Conservation (phyloP, 257 asterid species). For the Plantago ovata region DNA sequence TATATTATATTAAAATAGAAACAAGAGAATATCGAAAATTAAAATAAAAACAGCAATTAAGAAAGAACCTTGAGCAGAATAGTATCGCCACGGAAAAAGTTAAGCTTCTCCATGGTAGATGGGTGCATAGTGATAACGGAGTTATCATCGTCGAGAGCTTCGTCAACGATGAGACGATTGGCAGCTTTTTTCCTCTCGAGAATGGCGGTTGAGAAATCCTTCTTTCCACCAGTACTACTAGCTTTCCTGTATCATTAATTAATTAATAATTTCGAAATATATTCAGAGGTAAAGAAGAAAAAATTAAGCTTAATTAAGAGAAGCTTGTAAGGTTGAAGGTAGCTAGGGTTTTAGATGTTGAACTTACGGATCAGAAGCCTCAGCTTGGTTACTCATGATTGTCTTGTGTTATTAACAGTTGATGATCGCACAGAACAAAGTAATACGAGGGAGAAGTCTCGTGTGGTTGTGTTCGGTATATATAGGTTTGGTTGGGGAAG, state of each 20-base stretch:
- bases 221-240: constrained; percentile 38
- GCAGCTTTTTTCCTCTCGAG: constrained; percentile 84
- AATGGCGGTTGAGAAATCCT: constrained; percentile 82
- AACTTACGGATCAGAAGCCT: constrained; percentile 79
- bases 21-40: too few relatives aligned
- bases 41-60: background rate
- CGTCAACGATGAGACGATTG: constrained; percentile 81
- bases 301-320: background rate
- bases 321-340: constrained; percentile 7
- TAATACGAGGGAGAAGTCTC: too few relatives aligned
- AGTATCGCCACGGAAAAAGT: constrained; percentile 83
- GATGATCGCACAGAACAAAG: too few relatives aligned
- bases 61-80: constrained; percentile 57
- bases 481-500: too few relatives aligned
- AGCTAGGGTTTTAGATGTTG: constrained; percentile 1
- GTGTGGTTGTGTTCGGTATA: too few relatives aligned
- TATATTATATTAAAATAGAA: too few relatives aligned
- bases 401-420: too few relatives aligned
- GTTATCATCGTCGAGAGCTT: constrained; percentile 85
- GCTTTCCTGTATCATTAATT: constrained; percentile 39
- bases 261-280: too few relatives aligned
- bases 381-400: too few relatives aligned
- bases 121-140: constrained; percentile 79
- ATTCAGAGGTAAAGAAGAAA: background rate
- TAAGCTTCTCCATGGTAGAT: constrained; percentile 79